Evolutionary conservation across 306 rosid species (phyloP).

Genomic region (Fragaria iinumae): DNA sequence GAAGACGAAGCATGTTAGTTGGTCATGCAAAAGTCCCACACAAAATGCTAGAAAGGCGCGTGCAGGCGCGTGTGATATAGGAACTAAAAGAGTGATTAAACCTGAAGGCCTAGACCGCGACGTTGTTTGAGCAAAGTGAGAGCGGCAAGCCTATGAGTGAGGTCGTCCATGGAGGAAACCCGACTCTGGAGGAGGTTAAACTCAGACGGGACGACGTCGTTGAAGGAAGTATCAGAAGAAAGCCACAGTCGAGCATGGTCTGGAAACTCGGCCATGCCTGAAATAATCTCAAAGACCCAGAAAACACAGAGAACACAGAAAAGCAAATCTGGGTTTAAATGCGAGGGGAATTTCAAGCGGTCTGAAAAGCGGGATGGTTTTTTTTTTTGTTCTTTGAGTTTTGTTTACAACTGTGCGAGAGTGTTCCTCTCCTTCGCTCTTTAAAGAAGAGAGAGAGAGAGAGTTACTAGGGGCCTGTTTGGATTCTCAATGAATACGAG

Average conservation of each 20-base stretch:
- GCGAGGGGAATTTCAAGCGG: background rate
- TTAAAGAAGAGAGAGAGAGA: background rate
- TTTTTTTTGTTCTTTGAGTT: background rate
- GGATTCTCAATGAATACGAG: background rate
- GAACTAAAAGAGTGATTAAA: background rate
- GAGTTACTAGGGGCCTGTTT: background rate
- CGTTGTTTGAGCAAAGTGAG: constrained; percentile 21
- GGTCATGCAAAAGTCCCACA: constrained; percentile 14
- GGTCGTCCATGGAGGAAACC: constrained; percentile 9
- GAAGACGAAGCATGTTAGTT: background rate
- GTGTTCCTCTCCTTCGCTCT: background rate
- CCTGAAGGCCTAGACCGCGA: constrained; percentile 14
- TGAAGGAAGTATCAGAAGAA: constrained; percentile 28
- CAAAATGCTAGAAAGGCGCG: background rate
- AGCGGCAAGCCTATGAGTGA: constrained; percentile 20
- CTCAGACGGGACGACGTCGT: constrained; percentile 15
- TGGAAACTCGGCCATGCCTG: constrained; percentile 31
- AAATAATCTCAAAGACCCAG: background rate
- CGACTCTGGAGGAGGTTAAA: background rate
- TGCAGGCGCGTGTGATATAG: background rate
- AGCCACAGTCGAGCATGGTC: constrained; percentile 25
- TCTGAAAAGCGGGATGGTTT: constrained; percentile 8
- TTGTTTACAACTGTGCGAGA: background rate
- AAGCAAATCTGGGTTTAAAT: background rate
- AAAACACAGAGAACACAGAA: background rate